These are phyloP conservation scores for Iberis pinnata DNA, from an alignment of 345 rosid species.

Conservation along the genomic window DNA sequence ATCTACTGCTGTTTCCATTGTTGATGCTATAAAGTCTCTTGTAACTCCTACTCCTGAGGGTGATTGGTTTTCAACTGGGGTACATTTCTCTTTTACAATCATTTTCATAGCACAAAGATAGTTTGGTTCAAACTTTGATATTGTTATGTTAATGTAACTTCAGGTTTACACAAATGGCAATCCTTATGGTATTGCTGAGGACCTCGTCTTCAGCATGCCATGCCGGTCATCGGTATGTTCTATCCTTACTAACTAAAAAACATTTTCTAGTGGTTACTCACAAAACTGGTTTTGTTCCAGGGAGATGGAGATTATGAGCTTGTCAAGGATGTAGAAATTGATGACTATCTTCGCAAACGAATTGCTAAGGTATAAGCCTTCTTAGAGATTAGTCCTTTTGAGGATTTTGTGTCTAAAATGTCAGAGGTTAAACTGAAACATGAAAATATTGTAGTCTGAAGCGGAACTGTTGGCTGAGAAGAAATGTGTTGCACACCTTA, in stretches of 20 bases:
- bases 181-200: conserved; percentile 84
- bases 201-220: conserved; percentile 94
- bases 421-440: background rate
- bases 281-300: conserved; percentile 28
- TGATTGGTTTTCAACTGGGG: conserved; percentile 95
- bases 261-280: background rate
- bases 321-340: conserved; percentile 72
- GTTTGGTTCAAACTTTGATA: conserved; percentile 13
- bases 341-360: conserved; percentile 71
- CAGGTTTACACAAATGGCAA: conserved; percentile 87
- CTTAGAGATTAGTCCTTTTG: conserved; percentile 3
- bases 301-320: conserved; percentile 97
- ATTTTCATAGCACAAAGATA: background rate
- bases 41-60: conserved; percentile 89
- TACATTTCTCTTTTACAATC: conserved; percentile 35
- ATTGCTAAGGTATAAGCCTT: conserved; percentile 58
- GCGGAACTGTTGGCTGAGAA: conserved; percentile 87
- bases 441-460: conserved; percentile 53
- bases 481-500: conserved; percentile 95
- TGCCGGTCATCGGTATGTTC: conserved; percentile 78
- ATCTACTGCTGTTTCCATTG: conserved; percentile 88
- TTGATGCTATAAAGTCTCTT: conserved; percentile 84
- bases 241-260: background rate
- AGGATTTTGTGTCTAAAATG: background rate
- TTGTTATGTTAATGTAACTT: conserved; percentile 2